phyloP scores from a whole-genome alignment of 2,329 filamentous ascomycete species.

The Coniochaeta sp. region DNA sequence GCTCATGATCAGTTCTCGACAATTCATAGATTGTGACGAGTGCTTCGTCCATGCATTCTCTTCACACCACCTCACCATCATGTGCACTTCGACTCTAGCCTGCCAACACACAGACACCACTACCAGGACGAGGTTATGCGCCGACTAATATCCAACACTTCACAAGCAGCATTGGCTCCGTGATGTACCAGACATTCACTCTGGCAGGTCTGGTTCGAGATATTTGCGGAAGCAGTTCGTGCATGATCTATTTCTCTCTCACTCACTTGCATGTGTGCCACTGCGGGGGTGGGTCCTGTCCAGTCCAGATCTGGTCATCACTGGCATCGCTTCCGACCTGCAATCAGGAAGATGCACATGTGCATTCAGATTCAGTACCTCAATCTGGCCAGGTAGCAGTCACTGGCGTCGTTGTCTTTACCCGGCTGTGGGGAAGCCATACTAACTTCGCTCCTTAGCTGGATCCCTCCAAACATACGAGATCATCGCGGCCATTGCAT shows the following conservation, averaged over 20 bases:
- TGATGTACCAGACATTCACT: neutral
- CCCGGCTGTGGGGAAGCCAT: neutral
- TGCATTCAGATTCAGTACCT: neutral
- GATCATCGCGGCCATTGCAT: too few relatives aligned
- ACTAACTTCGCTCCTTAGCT: neutral
- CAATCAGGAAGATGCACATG: neutral
- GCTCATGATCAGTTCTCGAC: neutral
- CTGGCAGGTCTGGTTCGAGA: neutral
- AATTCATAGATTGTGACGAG: neutral
- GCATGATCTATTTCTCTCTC: neutral
- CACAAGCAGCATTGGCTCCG: neutral
- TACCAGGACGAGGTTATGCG: neutral
- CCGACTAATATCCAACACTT: neutral
- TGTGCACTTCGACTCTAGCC: neutral
- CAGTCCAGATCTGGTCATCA: neutral
- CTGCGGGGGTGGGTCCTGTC: neutral
- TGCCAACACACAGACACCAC: neutral
- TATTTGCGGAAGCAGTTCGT: neutral
- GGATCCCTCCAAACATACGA: too few relatives aligned
- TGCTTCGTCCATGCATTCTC: neutral
- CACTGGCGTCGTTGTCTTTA: neutral
- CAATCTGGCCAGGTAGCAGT: neutral
- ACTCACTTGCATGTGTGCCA: neutral
- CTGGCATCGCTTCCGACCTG: neutral
- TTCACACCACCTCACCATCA: constrained; percentile 1